Percentiles rank a stretch among this genome's conserved stretches.
phyloP scores from a whole-genome alignment of 2,329 filamentous ascomycete genomes.

The Conoideocrella luteorostrata region DNA sequence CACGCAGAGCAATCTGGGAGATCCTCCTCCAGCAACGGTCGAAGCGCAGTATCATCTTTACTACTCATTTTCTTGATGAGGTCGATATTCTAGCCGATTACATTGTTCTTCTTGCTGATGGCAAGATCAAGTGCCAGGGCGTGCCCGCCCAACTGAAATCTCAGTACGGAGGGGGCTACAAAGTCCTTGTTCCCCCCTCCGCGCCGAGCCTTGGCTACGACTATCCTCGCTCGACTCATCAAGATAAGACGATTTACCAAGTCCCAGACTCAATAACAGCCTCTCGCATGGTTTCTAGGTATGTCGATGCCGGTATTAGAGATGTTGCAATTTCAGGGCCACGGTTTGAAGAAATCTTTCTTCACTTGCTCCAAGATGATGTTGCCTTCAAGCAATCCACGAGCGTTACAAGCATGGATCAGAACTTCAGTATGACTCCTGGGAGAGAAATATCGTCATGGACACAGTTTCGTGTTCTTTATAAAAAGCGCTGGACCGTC shows the following conservation, averaged over 20 bases:
- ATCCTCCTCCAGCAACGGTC: conserved; percentile 59
- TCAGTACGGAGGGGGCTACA: conserved; percentile 56
- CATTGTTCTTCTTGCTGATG: conserved; percentile 59
- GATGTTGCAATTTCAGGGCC: conserved; percentile 24
- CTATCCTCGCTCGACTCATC: conserved; percentile 41
- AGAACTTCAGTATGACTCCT: conserved; percentile 7
- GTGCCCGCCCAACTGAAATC: conserved; percentile 60
- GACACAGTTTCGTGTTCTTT: conserved; percentile 61
- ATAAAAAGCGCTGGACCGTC: conserved; percentile 66
- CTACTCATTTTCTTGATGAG: conserved; percentile 66
- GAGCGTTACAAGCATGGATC: background rate
- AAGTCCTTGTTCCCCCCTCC: conserved; percentile 38
- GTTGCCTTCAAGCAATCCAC: background rate
- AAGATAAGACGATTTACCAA: conserved; percentile 49
- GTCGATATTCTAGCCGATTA: conserved; percentile 62
- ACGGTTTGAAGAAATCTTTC: conserved; percentile 27
- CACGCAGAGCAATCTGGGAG: conserved; percentile 62
- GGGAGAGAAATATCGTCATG: conserved; percentile 13
- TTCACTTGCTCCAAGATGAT: conserved; percentile 11
- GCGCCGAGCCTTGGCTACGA: conserved; percentile 22
- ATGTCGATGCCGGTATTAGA: conserved; percentile 42
- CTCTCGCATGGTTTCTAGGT: conserved; percentile 27
- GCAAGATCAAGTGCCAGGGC: conserved; percentile 54
- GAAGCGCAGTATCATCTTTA: conserved; percentile 57
- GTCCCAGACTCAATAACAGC: conserved; percentile 31